Base-by-base conservation (phyloP, 2,329 filamentous ascomycete genomes). In the Cladosporium sp. region DNA sequence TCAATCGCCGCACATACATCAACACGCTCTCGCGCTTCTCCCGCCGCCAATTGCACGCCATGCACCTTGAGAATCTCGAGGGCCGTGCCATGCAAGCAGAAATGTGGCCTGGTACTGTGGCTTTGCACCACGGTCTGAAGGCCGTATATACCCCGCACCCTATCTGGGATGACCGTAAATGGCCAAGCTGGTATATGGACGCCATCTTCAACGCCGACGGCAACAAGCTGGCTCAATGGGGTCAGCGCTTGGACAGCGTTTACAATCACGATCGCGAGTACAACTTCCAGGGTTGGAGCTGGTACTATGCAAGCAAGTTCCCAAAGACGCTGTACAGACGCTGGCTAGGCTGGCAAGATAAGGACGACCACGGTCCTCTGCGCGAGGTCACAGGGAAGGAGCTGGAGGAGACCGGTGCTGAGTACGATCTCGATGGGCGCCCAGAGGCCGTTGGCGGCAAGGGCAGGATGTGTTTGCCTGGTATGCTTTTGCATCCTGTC, bases 81-180 rank as follows among this genome's bases (percentile, higher is more conserved):
- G 91, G 90, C 60, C 87, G 94, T 68, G 87, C 88, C 56, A 94
- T 93, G 73, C 95, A 95, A 66, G 88, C 90, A 0, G 92, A 97
- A 69, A 96, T 96, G 91, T 96, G 89, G 89, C 88, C 91, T 0
- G 85, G 85, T 1, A 93, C 87, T 0, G 83, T 88, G 1, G 88
- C 91, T 1, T 77, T 97, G 8, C 91, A 96, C 53, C 91, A 96
- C 66, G 92, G 92, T 9, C 84, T 88, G 71, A 97, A 96, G 72
- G 90, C 88, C 32, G 90, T 96, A 12, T 95, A 86, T 57, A 89
- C 84, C 2, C 92, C 92, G 1, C 92, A 97, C 62, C 88, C 91
- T 1, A 78, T 95, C 49, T 97, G 86, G 65, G 81, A 92, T 13
- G 91, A 95, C 68, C 84, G 91, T 50, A 79, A 82, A 60, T 97